Evolutionary conservation across 768 basidiomycete genomes (phyloP).

Genomic region (Tubosaeta sp.): DNA sequence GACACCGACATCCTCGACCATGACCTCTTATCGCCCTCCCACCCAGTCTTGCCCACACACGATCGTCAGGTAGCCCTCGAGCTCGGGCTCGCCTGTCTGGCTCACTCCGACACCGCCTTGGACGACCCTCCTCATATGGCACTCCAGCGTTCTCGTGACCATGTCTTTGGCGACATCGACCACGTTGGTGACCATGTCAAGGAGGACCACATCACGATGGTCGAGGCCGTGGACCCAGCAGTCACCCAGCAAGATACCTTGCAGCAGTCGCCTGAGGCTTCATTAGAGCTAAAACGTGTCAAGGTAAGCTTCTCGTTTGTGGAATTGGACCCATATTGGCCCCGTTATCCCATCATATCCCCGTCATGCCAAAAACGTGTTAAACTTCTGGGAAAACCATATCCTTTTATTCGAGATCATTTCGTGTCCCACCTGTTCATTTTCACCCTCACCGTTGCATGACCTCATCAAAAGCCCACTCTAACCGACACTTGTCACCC

Average conservation of each 20-base stretch:
- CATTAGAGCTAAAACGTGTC: conserved; percentile 81
- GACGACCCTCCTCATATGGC: conserved; percentile 26
- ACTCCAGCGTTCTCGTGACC: conserved; percentile 29
- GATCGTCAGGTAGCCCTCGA: conserved; percentile 31
- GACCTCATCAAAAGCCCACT: conserved; percentile 28
- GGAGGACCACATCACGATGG: conserved; percentile 30
- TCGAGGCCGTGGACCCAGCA: conserved; percentile 36
- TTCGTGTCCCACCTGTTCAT: conserved; percentile 17
- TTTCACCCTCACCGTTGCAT: conserved; percentile 22
- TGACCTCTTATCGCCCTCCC: conserved; percentile 31
- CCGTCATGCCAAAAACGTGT: conserved; percentile 26
- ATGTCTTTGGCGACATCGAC: conserved; percentile 30
- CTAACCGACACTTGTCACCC: conserved; percentile 27
- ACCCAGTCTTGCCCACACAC: conserved; percentile 25
- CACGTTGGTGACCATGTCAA: conserved; percentile 33
- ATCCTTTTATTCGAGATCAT: conserved; percentile 15
- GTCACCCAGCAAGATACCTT: conserved; percentile 51
- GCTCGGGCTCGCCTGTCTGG: conserved; percentile 26
- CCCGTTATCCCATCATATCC: conserved; percentile 16
- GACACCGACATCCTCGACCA: conserved; percentile 31
- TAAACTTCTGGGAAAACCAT: conserved; percentile 6
- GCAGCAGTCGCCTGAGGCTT: conserved; percentile 59
- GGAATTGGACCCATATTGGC: conserved; percentile 10
- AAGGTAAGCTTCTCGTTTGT: conserved; percentile 49
- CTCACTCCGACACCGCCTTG: conserved; percentile 26